A percentile compares a stretch with the other conserved stretches of the same genome.
These are phyloP conservation scores for Suhomyces yuchorum DNA, from an alignment of 1,139 yeast genomes.

Conservation along the genomic window DNA sequence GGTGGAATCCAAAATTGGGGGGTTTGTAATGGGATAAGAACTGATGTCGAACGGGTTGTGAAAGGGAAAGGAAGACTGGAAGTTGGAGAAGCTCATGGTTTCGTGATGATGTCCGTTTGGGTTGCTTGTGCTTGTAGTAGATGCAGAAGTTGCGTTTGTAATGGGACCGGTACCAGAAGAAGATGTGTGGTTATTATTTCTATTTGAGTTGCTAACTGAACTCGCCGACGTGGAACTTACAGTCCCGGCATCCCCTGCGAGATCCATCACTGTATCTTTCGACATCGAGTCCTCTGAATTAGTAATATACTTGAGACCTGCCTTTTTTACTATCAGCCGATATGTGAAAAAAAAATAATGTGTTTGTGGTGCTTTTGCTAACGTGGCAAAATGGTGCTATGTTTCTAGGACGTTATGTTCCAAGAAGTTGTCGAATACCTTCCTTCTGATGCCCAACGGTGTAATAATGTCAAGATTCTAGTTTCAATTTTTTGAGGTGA, in stretches of 20 bases:
- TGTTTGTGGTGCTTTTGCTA: not conserved
- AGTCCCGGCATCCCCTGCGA: slow-evolving; percentile 1
- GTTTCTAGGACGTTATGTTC: not conserved
- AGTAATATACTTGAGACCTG: slow-evolving; percentile 1
- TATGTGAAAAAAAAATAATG: not conserved
- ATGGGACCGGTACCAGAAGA: not conserved
- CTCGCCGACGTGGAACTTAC: not conserved
- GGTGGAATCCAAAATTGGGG: slow-evolving; percentile 63
- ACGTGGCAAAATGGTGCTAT: slow-evolving; percentile 1
- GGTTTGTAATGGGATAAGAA: slow-evolving; percentile 63
- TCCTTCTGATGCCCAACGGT: not conserved
- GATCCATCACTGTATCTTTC: slow-evolving; percentile 3
- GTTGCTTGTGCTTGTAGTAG: slow-evolving; percentile 1
- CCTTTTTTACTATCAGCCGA: slow-evolving; percentile 3
- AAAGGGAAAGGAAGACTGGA: slow-evolving; percentile 18
- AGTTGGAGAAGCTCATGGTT: slow-evolving; percentile 7
- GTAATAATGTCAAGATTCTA: not conserved
- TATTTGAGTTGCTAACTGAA: slow-evolving; percentile 1
- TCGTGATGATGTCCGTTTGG: slow-evolving; percentile 6
- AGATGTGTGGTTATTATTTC: not conserved
- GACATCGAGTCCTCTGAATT: slow-evolving; percentile 3
- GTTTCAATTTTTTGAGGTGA: slow-evolving; percentile 1
- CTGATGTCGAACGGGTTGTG: slow-evolving; percentile 45
- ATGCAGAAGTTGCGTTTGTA: not conserved
- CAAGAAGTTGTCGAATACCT: not conserved